These are phyloP conservation scores for Ceratorhiza oryzae-sativae DNA, from an alignment of 1,284 basidiomycete genomes.

Conservation along the genomic window DNA sequence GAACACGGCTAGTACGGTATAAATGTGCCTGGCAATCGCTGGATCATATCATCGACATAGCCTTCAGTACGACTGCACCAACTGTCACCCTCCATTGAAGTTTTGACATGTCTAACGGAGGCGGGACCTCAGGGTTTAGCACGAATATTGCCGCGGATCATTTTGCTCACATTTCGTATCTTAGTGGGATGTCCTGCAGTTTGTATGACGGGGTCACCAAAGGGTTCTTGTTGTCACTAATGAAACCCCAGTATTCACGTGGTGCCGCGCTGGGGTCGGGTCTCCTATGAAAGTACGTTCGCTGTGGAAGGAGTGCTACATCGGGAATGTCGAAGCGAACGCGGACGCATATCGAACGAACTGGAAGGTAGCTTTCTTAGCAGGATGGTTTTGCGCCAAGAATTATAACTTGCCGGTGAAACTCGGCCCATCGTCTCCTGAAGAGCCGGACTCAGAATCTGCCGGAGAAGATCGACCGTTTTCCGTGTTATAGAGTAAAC, in stretches of 20 bases:
- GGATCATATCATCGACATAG: background rate
- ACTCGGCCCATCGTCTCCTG: background rate
- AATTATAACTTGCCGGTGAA: conserved; percentile 17
- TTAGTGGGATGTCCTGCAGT: background rate
- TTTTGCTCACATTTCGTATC: conserved; percentile 22
- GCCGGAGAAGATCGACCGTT: background rate
- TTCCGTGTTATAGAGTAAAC: background rate
- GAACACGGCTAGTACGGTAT: background rate
- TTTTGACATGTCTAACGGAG: background rate
- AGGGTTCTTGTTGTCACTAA: conserved; percentile 7
- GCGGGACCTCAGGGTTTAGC: background rate
- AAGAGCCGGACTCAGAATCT: background rate
- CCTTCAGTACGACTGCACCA: background rate
- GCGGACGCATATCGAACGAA: conserved; percentile 13
- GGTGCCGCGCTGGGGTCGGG: background rate
- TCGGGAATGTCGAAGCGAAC: conserved; percentile 6
- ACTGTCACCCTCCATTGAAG: conserved; percentile 9
- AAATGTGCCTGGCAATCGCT: conserved; percentile 2
- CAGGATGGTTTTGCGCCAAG: no score
- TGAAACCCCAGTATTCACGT: conserved; percentile 28
- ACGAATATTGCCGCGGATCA: background rate
- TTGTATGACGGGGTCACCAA: background rate
- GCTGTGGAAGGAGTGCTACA: background rate
- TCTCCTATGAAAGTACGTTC: conserved; percentile 16
- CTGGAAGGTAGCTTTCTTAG: no score